These are phyloP conservation scores for Tolypocladium endophyticum DNA, from an alignment of 2,329 filamentous ascomycete genomes.

Conservation along the genomic window DNA sequence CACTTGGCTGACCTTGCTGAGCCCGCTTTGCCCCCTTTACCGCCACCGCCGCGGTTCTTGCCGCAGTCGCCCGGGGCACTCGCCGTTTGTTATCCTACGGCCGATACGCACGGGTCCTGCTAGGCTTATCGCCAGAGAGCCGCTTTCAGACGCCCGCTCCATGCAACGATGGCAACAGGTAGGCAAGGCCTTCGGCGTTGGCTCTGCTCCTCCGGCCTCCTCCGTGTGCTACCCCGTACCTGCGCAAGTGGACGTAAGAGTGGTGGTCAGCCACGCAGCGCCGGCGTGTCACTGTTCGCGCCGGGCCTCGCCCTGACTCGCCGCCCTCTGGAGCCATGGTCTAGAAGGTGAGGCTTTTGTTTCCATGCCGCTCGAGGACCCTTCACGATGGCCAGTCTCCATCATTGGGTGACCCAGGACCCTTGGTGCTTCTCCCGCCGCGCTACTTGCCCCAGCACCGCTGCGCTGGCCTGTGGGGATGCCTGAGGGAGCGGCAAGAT, in stretches of 20 bases:
- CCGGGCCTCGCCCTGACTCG: neutral
- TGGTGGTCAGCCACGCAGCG: neutral
- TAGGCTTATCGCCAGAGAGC: neutral
- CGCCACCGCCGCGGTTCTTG: neutral
- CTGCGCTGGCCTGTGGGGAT: neutral
- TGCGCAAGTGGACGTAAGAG: neutral
- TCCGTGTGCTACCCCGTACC: neutral
- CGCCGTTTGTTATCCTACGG: neutral
- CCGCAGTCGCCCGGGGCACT: neutral
- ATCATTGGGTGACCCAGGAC: neutral
- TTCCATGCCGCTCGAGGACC: neutral
- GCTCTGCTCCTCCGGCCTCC: neutral
- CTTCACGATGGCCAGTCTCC: neutral
- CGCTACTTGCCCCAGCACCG: neutral
- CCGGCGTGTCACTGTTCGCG: neutral
- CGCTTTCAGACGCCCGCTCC: neutral
- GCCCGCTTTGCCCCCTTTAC: neutral
- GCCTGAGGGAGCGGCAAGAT: neutral
- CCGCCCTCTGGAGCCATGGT: neutral
- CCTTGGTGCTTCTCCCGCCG: neutral
- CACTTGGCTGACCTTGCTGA: neutral
- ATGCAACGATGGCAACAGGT: neutral
- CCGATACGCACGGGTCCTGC: neutral
- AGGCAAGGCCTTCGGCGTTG: neutral
- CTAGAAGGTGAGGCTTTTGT: neutral